Conservation (phyloP, 345 rosid genomes). For the Eucalyptus microcorys region DNA sequence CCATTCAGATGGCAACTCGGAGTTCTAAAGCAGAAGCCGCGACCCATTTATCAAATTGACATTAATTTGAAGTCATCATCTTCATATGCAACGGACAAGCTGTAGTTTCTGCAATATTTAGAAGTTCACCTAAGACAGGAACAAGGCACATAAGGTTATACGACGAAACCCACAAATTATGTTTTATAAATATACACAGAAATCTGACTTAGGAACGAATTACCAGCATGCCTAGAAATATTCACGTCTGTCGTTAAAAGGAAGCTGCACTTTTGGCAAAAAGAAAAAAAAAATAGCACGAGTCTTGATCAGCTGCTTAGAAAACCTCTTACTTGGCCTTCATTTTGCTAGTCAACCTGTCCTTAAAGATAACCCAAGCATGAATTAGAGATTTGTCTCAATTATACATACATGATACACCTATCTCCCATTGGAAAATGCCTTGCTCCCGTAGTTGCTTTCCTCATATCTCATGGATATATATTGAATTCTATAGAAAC, state of each 20-base stretch:
- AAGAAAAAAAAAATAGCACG: not conserved
- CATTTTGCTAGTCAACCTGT: not conserved
- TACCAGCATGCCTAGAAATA: not conserved
- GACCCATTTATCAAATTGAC: not conserved
- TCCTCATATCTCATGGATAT: too few species aligned
- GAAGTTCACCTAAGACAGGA: not conserved
- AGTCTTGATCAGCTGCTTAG: not conserved
- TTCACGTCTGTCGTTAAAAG: not conserved
- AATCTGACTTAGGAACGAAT: not conserved
- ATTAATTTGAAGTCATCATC: not conserved
- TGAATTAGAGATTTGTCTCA: too few species aligned
- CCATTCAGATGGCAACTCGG: not conserved
- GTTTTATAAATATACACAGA: not conserved
- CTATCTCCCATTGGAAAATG: too few species aligned
- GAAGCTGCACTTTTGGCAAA: not conserved
- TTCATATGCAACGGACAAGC: not conserved
- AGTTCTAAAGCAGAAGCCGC: not conserved
- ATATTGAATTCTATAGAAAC: too few species aligned
- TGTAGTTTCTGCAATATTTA: not conserved
- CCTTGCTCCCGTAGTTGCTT: too few species aligned
- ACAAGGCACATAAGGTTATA: not conserved
- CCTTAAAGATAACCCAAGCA: not conserved
- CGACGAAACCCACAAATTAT: not conserved
- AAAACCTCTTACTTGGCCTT: not conserved
- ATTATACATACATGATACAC: too few species aligned